Percentiles rank a stretch among this genome's conserved stretches.
phyloP scores from a whole-genome alignment of 78 protist species.

The Cavenderia fasciculata region DNA sequence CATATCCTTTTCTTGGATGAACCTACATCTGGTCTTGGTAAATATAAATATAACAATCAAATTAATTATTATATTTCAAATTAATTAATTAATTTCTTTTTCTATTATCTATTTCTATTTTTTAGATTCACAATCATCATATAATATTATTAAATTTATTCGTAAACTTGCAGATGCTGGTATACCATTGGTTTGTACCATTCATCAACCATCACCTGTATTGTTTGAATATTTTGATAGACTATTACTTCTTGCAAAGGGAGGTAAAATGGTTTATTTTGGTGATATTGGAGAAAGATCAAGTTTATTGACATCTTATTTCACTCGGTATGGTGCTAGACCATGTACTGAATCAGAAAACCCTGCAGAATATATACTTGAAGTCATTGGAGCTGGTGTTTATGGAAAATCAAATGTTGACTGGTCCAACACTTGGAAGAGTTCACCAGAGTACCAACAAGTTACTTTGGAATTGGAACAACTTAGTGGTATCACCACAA shows the following conservation, averaged over 20 bases:
- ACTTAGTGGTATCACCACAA: not conserved
- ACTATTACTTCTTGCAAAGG: constrained; percentile 55
- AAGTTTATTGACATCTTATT: constrained; percentile 33
- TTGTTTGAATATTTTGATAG: constrained; percentile 78
- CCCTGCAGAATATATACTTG: constrained; percentile 82
- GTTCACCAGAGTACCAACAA: constrained; percentile 13
- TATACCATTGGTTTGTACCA: constrained; percentile 75
- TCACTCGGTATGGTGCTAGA: constrained; percentile 41
- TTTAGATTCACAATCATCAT: constrained; percentile 62
- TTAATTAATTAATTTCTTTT: not conserved
- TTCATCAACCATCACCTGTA: constrained; percentile 80
- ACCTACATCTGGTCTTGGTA: constrained; percentile 60
- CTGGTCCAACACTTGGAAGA: constrained; percentile 68
- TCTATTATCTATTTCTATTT: not conserved
- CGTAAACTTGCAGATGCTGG: constrained; percentile 78
- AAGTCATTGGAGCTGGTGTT: constrained; percentile 82
- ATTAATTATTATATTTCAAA: too few relatives aligned
- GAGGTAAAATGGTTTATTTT: constrained; percentile 79
- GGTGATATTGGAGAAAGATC: constrained; percentile 79
- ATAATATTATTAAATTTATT: constrained; percentile 55
- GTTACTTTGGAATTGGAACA: constrained; percentile 19
- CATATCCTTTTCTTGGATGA: constrained; percentile 50
- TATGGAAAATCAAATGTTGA: constrained; percentile 46
- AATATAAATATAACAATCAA: not conserved
- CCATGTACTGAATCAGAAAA: constrained; percentile 70